Evolutionary conservation across 2,329 filamentous ascomycete genomes (phyloP), one percentile per base, ranked within the genome.

Genomic region (Ophiostoma australiae): DNA sequence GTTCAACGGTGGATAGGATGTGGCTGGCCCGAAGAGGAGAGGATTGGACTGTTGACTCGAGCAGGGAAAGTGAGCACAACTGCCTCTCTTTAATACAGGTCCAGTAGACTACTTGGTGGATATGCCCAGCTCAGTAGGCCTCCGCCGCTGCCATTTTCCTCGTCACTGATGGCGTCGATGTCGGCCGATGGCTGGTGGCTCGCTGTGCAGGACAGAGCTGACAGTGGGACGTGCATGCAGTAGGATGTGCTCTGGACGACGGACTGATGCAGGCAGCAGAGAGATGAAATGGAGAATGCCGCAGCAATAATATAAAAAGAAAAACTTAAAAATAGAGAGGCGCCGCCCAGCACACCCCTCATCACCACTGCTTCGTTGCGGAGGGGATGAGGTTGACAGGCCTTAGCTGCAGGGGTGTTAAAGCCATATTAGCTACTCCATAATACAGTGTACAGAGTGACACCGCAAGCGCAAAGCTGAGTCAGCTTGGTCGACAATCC

Each of bases 331-430:
- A 66, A 66, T 39, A 66, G 20, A 66, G 20, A 66, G 31, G 58
- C 61, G 31, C 55, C 17, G 13, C 63, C 20, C 63, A 27, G 63
- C 63, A 4, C 63, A 23, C 63, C 63, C 63, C 63, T 66, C 63
- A 66, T 66, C 63, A 66, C 35, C 63, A 66, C 63, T 39, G 63
- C 63, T 35, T 66, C 63, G 13, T 27, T 66, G 63, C 41, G 63
- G 63, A 66, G 63, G 63, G 20, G 35, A 39, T 39, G 35, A 39
- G 35, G 63, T 39, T 66, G 63, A 55, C 48, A 55, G 52, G 52
- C n/a, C 10, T 39, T n/a, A n/a, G 63, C 33, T n/a, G 35, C 33
- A 66, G 63, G 33, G 63, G 63, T 37, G 20, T 39, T 27, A 33
- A 33, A 63, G 35, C 17, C 31, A 17, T 31, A 31, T 31, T n/a